Percentiles rank a stretch among this genome's conserved stretches.
phyloP scores from a whole-genome alignment of 2,329 filamentous ascomycete species.

The Chaetomiaceae sp. region DNA sequence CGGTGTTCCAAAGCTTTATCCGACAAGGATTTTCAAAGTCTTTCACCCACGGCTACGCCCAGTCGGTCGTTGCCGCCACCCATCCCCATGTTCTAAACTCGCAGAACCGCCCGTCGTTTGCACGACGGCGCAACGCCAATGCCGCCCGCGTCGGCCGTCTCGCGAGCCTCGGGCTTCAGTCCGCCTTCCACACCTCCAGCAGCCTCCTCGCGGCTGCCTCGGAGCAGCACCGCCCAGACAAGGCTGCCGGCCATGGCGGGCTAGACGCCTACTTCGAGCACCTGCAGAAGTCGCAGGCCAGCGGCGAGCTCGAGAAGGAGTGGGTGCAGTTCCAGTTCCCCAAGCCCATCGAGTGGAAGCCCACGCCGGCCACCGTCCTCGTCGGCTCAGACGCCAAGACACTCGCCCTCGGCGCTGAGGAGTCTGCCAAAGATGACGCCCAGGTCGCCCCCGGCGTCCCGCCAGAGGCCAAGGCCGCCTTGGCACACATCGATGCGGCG shows the following conservation, averaged over 20 bases:
- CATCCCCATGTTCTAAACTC: slow-evolving; percentile 73
- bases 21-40: slow-evolving; percentile 97
- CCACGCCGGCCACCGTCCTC: slow-evolving; percentile 50
- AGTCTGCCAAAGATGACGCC: slow-evolving; percentile 26
- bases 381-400: slow-evolving; percentile 39
- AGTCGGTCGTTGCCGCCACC: slow-evolving; percentile 92
- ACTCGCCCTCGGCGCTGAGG: slow-evolving; percentile 34
- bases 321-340: slow-evolving; percentile 91
- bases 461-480: slow-evolving; percentile 33
- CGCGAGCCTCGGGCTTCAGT: slow-evolving; percentile 65
- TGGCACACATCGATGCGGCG: slow-evolving; percentile 81
- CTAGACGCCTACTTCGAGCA: slow-evolving; percentile 90
- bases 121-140: slow-evolving; percentile 50
- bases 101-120: slow-evolving; percentile 62
- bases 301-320: slow-evolving; percentile 66
- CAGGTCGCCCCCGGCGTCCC: slow-evolving; percentile 19
- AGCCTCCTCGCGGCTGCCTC: slow-evolving; percentile 47
- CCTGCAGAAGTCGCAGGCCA: slow-evolving; percentile 75
- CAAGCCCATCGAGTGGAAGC: slow-evolving; percentile 85
- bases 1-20: slow-evolving; percentile 75
- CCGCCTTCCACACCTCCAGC: slow-evolving; percentile 65
- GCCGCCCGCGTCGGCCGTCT: slow-evolving; percentile 52
- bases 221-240: slow-evolving; percentile 54
- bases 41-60: slow-evolving; percentile 95
- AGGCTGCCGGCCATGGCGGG: slow-evolving; percentile 56